Evolutionary conservation across 2,329 filamentous ascomycete genomes (phyloP).

Genomic region (Diaporthe vexans): DNA sequence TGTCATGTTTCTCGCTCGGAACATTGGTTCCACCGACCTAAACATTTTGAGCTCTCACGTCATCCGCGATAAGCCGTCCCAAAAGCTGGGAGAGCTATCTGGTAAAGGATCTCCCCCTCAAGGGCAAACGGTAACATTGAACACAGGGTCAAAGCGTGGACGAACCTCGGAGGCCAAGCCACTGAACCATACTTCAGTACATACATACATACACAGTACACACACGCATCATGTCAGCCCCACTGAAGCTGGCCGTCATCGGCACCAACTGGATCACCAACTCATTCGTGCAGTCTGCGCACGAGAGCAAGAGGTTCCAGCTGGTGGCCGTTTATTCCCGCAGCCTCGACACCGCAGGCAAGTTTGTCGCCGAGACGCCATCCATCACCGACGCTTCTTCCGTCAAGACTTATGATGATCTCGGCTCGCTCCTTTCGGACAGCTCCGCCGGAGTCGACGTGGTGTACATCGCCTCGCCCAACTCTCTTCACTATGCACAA

Average conservation of each 20-base stretch:
- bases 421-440: slow-evolving; percentile 38
- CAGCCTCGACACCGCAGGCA: slow-evolving; percentile 36
- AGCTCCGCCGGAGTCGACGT: slow-evolving; percentile 51
- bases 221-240: slow-evolving; percentile 23
- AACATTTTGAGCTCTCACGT: not conserved
- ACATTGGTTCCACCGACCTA: slow-evolving; percentile 25
- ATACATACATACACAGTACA: no score
- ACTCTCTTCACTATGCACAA: slow-evolving; percentile 61
- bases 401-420: slow-evolving; percentile 41
- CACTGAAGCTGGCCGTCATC: slow-evolving; percentile 40
- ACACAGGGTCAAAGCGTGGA: not conserved
- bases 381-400: slow-evolving; percentile 36
- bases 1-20: slow-evolving; percentile 23
- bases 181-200: no score
- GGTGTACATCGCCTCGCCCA: slow-evolving; percentile 61
- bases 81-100: not conserved
- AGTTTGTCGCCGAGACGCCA: slow-evolving; percentile 36
- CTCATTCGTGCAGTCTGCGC: slow-evolving; percentile 40
- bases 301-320: slow-evolving; percentile 39
- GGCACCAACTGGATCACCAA: slow-evolving; percentile 42
- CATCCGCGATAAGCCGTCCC: not conserved
- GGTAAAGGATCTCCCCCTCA: not conserved
- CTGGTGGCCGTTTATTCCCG: slow-evolving; percentile 40
- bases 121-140: not conserved
- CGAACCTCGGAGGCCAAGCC: not conserved